Evolutionary conservation across 805 yeast genomes (phyloP), one percentile per base, ranked within the genome.

Genomic region (Cyberlindnera maritima): DNA sequence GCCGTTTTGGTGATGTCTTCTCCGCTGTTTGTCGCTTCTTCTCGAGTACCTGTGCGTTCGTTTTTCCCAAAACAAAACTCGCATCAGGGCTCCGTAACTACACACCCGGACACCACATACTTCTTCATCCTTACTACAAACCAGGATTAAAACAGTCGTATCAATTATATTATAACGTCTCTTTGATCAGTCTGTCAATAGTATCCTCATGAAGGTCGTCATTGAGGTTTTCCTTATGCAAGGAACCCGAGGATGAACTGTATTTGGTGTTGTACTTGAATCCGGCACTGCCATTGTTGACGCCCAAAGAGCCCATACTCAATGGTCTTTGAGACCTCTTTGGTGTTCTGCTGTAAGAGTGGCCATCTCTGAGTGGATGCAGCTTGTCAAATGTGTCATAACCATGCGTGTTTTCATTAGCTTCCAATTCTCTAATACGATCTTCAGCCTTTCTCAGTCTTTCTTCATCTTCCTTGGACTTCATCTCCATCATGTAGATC

Each of bases 391-490:
- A 15, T 26, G 14, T 33, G 19, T 20, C 23, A 6, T 19, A 28
- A 28, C 31, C 12, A 36, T n/a, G 37, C n/a, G 18, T 13, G 38
- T 37, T 17, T 11, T 44, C 36, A 21, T 35, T 18, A 6, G 9
- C 29, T 44, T 67, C 67, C n/a, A 68, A 52, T 31, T 63, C 66
- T 39, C 49, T 48, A 6, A 66, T 62, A 11, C 58, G 52, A 14
- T 60, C 51, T 14, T 65, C 57, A 36, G 61, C 62, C 11, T 44
- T 56, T 13, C 49, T 39, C 4, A 55, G 45, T 44, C 47, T 17
- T 8, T 55, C 51, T 31, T 58, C 53, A 25, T 57, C 54, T 14
- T 64, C 65, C 38, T 57, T 56, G 10, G 59, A 35, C 46, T 55
- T 59, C 20, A 54, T 40, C 36, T 63, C 65, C 12, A 60, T 39